Evolutionary conservation across 139 green algal genomes (phyloP).

Genomic region (Micractinium conductrix): DNA sequence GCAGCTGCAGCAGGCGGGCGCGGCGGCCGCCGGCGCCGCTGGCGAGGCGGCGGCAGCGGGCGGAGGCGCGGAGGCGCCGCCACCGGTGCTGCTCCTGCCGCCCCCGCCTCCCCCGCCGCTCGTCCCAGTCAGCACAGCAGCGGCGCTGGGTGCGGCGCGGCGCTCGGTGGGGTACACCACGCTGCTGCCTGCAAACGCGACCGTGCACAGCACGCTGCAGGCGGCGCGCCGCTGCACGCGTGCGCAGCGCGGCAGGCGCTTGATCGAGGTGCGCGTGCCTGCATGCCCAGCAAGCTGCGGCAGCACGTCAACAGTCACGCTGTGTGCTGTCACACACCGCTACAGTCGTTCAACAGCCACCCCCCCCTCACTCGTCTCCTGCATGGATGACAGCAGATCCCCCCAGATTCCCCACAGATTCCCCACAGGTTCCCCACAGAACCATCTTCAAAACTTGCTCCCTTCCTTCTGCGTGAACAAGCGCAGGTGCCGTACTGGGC

Average conservation of each 20-base stretch:
- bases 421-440: too few species aligned
- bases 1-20: constrained; percentile 5
- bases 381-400: too few species aligned
- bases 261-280: neutral
- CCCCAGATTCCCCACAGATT: too few species aligned
- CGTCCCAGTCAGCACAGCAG: too few species aligned
- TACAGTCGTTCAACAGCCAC: too few species aligned
- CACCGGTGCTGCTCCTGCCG: neutral
- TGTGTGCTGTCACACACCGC: too few species aligned
- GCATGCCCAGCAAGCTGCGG: constrained; percentile 55
- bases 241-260: neutral
- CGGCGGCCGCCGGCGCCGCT: neutral
- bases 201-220: constrained; percentile 34
- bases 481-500: constrained; percentile 53
- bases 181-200: constrained; percentile 18
- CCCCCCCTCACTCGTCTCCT: too few species aligned
- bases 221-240: neutral
- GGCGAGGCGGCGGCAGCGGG: neutral
- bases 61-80: neutral
- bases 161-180: neutral
- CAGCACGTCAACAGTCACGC: too few species aligned
- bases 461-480: neutral
- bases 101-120: neutral
- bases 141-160: neutral
- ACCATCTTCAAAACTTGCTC: too few species aligned